A percentile compares a stretch with the other conserved stretches of the same genome.
Conservation (phyloP, 73 alveolate species). For the Uronychia setigera region DNA sequence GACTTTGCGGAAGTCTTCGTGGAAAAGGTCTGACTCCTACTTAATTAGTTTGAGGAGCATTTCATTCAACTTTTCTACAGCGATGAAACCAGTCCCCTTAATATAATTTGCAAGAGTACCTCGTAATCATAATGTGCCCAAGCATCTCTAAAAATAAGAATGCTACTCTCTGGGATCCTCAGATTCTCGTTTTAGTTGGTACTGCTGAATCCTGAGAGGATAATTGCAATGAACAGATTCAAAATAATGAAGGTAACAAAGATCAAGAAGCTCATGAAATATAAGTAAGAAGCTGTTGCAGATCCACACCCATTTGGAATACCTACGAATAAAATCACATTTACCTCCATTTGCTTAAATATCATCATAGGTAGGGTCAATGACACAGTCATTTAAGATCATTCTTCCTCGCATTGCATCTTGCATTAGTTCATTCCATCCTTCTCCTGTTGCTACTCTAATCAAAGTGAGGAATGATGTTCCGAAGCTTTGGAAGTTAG, state of each 20-base stretch:
- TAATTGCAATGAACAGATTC: slow-evolving; percentile 71
- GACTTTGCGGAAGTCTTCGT: neutral
- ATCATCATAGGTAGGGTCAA: neutral
- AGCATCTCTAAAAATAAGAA: slow-evolving; percentile 2
- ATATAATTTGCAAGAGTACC: neutral
- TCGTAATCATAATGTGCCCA: slow-evolving; percentile 46
- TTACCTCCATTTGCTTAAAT: slow-evolving; percentile 4
- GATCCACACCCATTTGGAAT: slow-evolving; percentile 18
- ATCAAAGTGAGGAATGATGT: slow-evolving; percentile 15
- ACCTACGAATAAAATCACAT: neutral
- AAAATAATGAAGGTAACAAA: slow-evolving; percentile 64
- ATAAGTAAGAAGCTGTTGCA: slow-evolving; percentile 14
- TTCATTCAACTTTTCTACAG: neutral
- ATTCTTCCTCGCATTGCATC: slow-evolving; percentile 6
- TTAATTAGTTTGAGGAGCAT: slow-evolving; percentile 21
- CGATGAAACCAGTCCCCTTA: neutral
- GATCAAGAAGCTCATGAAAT: slow-evolving; percentile 34
- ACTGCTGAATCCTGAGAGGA: slow-evolving; percentile 42
- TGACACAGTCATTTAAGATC: slow-evolving; percentile 12
- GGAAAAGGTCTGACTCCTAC: slow-evolving; percentile 5
- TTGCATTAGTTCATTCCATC: slow-evolving; percentile 43
- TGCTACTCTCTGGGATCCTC: neutral
- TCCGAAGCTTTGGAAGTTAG: slow-evolving; percentile 35
- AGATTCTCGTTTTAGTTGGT: slow-evolving; percentile 15
- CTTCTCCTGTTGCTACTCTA: slow-evolving; percentile 45